A percentile compares a stretch with the other conserved stretches of the same genome.
Conservation (phyloP, 2,329 filamentous ascomycete species). For the Clonostachys byssicola region DNA sequence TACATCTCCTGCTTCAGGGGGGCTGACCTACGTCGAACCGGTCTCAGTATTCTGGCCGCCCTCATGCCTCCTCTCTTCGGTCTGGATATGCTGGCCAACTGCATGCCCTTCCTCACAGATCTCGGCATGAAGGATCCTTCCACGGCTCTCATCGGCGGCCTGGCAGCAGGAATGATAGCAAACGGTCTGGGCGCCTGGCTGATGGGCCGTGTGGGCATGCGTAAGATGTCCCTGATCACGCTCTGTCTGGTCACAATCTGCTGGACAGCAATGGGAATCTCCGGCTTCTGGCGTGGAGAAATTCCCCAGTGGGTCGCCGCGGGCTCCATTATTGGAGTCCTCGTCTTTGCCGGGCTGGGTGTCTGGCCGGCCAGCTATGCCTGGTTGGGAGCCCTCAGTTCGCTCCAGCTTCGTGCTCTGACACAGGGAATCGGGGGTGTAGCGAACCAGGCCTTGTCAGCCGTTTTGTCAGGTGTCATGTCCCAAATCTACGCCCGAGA, state of each 20-base stretch:
- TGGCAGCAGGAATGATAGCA: constrained; percentile 35
- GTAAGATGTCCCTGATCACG: constrained; percentile 27
- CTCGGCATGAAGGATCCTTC: constrained; percentile 28
- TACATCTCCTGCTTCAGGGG: constrained; percentile 39
- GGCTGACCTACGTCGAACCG: constrained; percentile 32
- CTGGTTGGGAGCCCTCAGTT: constrained; percentile 22
- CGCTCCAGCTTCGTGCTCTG: constrained; percentile 1
- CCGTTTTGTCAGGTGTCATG: no score
- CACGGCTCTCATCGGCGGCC: constrained; percentile 38
- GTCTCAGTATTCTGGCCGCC: constrained; percentile 34
- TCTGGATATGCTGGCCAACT: constrained; percentile 33
- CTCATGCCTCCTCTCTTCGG: constrained; percentile 38
- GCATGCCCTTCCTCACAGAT: constrained; percentile 32
- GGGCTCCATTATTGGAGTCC: not conserved
- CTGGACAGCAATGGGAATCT: constrained; percentile 41
- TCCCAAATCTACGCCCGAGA: no score
- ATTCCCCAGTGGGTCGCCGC: not conserved
- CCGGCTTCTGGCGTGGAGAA: constrained; percentile 17
- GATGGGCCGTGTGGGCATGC: constrained; percentile 30
- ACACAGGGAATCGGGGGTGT: no score
- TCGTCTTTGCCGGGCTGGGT: constrained; percentile 33
- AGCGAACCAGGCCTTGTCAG: no score
- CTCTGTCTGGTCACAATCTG: constrained; percentile 23
- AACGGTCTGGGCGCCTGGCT: constrained; percentile 38
- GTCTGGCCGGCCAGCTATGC: constrained; percentile 35